Percentiles rank a stretch among this genome's conserved stretches.
These are phyloP conservation scores for Aphanomyces invadans DNA, from an alignment of 352 stramenopile species.

Conservation along the genomic window DNA sequence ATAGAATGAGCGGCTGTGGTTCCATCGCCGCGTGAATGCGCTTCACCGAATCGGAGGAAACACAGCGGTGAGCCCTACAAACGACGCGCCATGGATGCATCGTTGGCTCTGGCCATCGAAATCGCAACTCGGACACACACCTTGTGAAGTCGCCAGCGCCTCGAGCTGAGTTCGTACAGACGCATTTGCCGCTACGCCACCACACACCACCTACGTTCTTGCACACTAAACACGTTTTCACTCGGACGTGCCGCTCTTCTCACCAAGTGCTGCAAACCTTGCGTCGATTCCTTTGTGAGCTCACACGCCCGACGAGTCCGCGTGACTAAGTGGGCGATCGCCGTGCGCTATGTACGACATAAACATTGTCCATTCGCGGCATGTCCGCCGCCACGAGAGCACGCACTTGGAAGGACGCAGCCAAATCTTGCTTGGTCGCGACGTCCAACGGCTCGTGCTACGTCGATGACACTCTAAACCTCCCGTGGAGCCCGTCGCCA, in stretches of 20 bases:
- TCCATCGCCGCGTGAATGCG: too few species aligned
- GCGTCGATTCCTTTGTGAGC: conserved; percentile 46
- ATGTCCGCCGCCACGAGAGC: background rate
- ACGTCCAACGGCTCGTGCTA: conserved; percentile 33
- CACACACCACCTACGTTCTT: conserved; percentile 83
- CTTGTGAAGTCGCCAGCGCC: conserved; percentile 40
- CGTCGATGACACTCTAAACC: conserved; percentile 34
- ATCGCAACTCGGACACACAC: too few species aligned
- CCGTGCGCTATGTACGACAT: conserved; percentile 44
- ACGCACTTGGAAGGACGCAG: conserved; percentile 88
- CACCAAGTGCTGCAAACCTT: conserved; percentile 67
- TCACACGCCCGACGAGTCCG: conserved; percentile 84
- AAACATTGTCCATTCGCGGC: background rate
- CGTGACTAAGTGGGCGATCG: conserved; percentile 86
- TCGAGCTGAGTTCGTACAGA: conserved; percentile 87
- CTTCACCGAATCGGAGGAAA: conserved; percentile 41
- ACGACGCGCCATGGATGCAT: too few species aligned
- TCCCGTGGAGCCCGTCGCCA: conserved; percentile 30
- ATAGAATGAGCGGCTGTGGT: too few species aligned
- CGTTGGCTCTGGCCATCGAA: too few species aligned
- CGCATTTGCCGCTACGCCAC: conserved; percentile 96
- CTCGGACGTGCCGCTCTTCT: conserved; percentile 5
- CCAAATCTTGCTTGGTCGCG: conserved; percentile 80
- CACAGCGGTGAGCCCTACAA: conserved; percentile 10
- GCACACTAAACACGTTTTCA: background rate